These are phyloP conservation scores for Nakazawaea populi DNA, from an alignment of 805 yeast genomes.

Conservation along the genomic window DNA sequence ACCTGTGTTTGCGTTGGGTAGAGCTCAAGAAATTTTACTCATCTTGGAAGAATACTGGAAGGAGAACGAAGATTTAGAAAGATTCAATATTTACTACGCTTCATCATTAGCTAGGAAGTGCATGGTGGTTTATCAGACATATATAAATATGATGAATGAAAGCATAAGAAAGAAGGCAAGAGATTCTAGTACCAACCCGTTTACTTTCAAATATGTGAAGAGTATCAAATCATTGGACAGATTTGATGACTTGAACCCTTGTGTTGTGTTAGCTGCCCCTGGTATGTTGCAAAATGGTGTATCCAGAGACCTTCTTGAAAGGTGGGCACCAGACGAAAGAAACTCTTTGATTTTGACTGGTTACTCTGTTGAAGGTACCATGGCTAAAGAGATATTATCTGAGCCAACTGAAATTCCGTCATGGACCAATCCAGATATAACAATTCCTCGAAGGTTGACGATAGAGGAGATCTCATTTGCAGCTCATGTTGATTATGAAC, in stretches of 20 bases:
- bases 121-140: constrained; percentile 95
- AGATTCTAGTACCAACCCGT: constrained; percentile 82
- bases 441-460: constrained; percentile 79
- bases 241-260: constrained; percentile 91
- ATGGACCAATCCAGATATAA: constrained; percentile 67
- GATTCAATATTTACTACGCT: constrained; percentile 82
- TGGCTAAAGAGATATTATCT: constrained; percentile 84
- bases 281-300: constrained; percentile 98
- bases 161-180: constrained; percentile 69
- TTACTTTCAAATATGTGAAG: constrained; percentile 79
- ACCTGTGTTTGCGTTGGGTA: constrained; percentile 95
- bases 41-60: constrained; percentile 96
- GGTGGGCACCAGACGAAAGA: constrained; percentile 96
- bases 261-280: constrained; percentile 94
- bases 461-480: constrained; percentile 97
- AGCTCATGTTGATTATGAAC: constrained; percentile 98
- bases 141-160: constrained; percentile 96
- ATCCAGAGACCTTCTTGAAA: constrained; percentile 82
- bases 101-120: constrained; percentile 92
- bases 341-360: constrained; percentile 89
- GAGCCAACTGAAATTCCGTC: constrained; percentile 93
- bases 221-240: constrained; percentile 74
- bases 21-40: constrained; percentile 89
- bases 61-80: constrained; percentile 72
- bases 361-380: constrained; percentile 96